phyloP scores from a whole-genome alignment of 78 protist species.

The Dictyostelium brefeldianum region DNA sequence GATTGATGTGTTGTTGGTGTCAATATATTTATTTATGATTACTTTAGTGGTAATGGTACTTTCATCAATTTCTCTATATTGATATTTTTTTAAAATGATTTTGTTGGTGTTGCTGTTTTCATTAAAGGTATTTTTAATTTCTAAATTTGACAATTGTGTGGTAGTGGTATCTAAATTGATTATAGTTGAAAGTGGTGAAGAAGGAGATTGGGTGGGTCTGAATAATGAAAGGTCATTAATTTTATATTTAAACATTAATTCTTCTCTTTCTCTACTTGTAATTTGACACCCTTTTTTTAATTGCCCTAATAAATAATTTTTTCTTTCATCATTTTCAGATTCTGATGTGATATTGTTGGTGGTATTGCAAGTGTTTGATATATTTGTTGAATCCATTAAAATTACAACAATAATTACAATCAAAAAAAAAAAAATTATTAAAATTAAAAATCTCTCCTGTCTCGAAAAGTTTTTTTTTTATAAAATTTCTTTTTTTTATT shows the following conservation, averaged over 20 bases:
- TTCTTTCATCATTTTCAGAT: slow-evolving; percentile 2
- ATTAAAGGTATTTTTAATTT: background rate
- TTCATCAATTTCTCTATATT: background rate
- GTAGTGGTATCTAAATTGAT: background rate
- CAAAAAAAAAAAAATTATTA: too few relatives aligned
- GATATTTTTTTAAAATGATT: background rate
- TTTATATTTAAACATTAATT: slow-evolving; percentile 32
- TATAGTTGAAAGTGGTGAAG: background rate
- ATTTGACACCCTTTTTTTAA: slow-evolving; percentile 36
- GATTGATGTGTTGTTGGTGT: background rate
- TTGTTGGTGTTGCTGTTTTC: background rate
- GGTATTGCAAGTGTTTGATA: background rate
- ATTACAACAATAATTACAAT: background rate
- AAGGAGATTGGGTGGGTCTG: background rate
- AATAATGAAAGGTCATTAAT: slow-evolving; percentile 6
- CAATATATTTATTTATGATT: background rate
- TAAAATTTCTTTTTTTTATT: too few relatives aligned
- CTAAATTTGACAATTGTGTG: background rate
- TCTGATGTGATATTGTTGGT: background rate
- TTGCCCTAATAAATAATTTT: slow-evolving; percentile 17
- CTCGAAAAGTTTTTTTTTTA: too few relatives aligned
- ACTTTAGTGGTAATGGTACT: background rate
- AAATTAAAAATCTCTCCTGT: too few relatives aligned
- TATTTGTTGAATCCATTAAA: too few relatives aligned
- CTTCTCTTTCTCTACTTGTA: slow-evolving; percentile 66